Percentiles rank a stretch among this genome's conserved stretches.
These are phyloP conservation scores for Scedosporium minutisporum DNA, from an alignment of 2,329 filamentous ascomycete genomes.

Conservation along the genomic window DNA sequence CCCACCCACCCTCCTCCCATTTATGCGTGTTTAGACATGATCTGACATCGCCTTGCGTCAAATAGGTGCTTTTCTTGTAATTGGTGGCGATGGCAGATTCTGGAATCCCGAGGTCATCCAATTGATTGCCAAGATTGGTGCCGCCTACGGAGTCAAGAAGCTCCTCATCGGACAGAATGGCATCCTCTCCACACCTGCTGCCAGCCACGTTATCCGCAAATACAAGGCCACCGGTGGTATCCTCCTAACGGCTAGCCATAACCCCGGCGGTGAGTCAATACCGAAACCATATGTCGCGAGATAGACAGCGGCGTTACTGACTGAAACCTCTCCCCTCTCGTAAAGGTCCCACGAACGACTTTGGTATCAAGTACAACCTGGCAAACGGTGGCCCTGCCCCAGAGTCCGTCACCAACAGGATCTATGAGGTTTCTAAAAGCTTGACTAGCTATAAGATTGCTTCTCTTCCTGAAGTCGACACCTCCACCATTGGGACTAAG, in stretches of 20 bases:
- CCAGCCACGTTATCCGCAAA: conserved; percentile 91
- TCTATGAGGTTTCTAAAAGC: conserved; percentile 83
- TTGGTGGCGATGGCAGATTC: conserved; percentile 93
- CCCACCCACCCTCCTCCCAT: neutral
- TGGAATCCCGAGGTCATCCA: conserved; percentile 97
- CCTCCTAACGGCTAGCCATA: conserved; percentile 92
- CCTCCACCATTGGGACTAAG: conserved; percentile 70
- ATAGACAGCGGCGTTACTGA: neutral
- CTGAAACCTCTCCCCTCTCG: neutral
- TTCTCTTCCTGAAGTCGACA: conserved; percentile 78
- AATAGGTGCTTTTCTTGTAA: conserved; percentile 71
- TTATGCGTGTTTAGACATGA: conserved; percentile 2
- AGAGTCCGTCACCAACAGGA: conserved; percentile 96
- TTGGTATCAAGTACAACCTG: conserved; percentile 99
- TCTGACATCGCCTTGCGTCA: neutral
- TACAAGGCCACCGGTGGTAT: conserved; percentile 94
- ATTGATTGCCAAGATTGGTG: conserved; percentile 92
- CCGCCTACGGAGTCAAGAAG: conserved; percentile 98
- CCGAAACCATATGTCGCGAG: neutral
- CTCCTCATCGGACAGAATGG: conserved; percentile 91
- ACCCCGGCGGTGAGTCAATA: conserved; percentile 70
- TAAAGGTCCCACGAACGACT: conserved; percentile 81
- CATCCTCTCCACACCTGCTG: conserved; percentile 92
- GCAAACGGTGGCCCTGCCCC: conserved; percentile 92
- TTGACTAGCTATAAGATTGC: conserved; percentile 88